phyloP scores from a whole-genome alignment of 495 filamentous ascomycete genomes.

The Aspergillus ellipticus region DNA sequence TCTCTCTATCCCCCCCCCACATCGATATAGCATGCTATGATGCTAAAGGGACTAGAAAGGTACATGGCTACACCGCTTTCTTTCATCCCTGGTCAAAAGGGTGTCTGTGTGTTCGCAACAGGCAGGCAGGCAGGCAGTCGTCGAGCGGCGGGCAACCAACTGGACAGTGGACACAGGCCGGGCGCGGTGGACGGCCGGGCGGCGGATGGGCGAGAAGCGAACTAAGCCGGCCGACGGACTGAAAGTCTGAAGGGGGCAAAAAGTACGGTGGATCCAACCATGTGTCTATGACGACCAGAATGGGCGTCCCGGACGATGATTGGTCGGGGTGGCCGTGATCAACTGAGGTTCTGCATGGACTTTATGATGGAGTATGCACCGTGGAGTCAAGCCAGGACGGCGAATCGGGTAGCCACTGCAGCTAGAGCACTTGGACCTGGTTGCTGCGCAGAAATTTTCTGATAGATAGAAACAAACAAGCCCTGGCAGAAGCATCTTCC shows the following conservation, averaged over 20 bases:
- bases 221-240: constrained; percentile 4
- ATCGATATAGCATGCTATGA: background rate
- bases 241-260: constrained; percentile 22
- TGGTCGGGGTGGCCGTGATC: constrained; percentile 15
- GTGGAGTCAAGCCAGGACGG: constrained; percentile 14
- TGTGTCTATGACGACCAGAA: constrained; percentile 25
- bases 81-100: background rate
- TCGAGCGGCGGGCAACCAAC: background rate
- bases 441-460: constrained; percentile 18
- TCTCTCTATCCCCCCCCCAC: background rate
- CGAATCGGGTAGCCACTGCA: constrained; percentile 18
- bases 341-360: constrained; percentile 27
- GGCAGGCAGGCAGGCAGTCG: too few species aligned
- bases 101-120: background rate
- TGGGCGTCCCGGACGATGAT: constrained; percentile 3
- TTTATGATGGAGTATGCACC: constrained; percentile 14
- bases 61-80: background rate
- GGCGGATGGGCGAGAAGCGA: background rate
- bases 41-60: background rate
- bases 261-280: constrained; percentile 23
- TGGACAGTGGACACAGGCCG: background rate
- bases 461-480: constrained; percentile 21
- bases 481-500: background rate
- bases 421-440: constrained; percentile 4
- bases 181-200: background rate